phyloP scores from a whole-genome alignment of 192 early-diverging fungal species.

The Coemansia sp. region DNA sequence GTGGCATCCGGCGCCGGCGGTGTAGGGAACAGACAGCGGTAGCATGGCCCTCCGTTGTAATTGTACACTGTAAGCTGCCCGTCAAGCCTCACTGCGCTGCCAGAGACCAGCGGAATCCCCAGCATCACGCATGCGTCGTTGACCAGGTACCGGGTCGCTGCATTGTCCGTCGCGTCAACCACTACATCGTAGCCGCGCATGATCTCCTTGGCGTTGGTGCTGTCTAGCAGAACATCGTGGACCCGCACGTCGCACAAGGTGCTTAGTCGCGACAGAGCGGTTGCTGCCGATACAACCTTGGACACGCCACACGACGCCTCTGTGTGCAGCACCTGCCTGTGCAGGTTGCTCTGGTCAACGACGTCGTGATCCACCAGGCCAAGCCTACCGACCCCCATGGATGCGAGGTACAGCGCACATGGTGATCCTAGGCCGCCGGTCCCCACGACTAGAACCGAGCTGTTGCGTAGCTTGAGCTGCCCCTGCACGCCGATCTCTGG shows the following conservation, averaged over 20 bases:
- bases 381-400: slow-evolving; percentile 80
- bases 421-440: slow-evolving; percentile 95
- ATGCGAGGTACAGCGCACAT: slow-evolving; percentile 81
- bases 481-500: slow-evolving; percentile 69
- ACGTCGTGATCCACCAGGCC: slow-evolving; percentile 92
- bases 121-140: slow-evolving; percentile 90
- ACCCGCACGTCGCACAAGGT: slow-evolving; percentile 60
- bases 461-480: slow-evolving; percentile 71
- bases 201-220: slow-evolving; percentile 74
- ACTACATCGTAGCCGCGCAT: slow-evolving; percentile 78
- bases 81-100: slow-evolving; percentile 85
- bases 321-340: slow-evolving; percentile 92
- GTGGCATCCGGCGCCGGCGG: slow-evolving; percentile 89
- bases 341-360: slow-evolving; percentile 88
- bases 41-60: slow-evolving; percentile 87
- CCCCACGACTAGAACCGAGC: slow-evolving; percentile 80
- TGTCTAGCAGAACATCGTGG: slow-evolving; percentile 73
- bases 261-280: slow-evolving; percentile 59
- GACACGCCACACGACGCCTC: slow-evolving; percentile 58
- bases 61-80: slow-evolving; percentile 97
- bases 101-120: slow-evolving; percentile 80
- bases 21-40: slow-evolving; percentile 89
- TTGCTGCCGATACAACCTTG: slow-evolving; percentile 77
- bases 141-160: slow-evolving; percentile 88
- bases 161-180: slow-evolving; percentile 92